Conservation (phyloP, 2,329 filamentous ascomycete species). For the Botrytis cinerea region DNA sequence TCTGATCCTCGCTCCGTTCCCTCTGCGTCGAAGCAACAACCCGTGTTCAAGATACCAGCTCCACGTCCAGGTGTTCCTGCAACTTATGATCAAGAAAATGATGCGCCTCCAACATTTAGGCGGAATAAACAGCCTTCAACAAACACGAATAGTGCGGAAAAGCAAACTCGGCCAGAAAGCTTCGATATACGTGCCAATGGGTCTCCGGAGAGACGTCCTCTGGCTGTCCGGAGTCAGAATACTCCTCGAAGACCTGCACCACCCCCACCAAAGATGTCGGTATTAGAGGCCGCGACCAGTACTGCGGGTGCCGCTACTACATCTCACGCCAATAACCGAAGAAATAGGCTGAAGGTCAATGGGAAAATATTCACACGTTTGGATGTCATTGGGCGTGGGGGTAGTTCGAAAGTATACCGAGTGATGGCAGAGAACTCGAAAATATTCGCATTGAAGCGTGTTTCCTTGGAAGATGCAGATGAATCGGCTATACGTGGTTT, state of each 20-base stretch:
- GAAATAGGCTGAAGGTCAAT: conserved; percentile 84
- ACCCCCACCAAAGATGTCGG: conserved; percentile 94
- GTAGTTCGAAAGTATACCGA: conserved; percentile 91
- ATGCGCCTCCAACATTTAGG: conserved; percentile 70
- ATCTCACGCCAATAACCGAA: conserved; percentile 66
- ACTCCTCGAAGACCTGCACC: conserved; percentile 77
- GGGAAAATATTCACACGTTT: conserved; percentile 87
- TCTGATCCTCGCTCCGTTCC: conserved; percentile 45
- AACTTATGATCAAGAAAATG: conserved; percentile 80
- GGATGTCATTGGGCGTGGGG: conserved; percentile 87
- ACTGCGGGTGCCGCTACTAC: conserved; percentile 78
- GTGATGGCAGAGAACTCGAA: conserved; percentile 97
- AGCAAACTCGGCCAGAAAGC: conserved; percentile 53
- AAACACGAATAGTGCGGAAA: conserved; percentile 45
- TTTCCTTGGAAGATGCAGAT: conserved; percentile 87
- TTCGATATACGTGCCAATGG: conserved; percentile 46
- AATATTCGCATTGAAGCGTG: conserved; percentile 90
- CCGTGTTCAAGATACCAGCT: conserved; percentile 60
- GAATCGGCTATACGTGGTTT: conserved; percentile 81
- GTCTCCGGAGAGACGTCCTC: conserved; percentile 58
- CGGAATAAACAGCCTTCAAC: conserved; percentile 42
- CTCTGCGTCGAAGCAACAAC: conserved; percentile 47
- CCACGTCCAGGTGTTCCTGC: conserved; percentile 61
- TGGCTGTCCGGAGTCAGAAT: conserved; percentile 58
- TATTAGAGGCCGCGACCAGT: conserved; percentile 86